A percentile compares a stretch with the other conserved stretches of the same genome.
phyloP scores from a whole-genome alignment of 2,329 filamentous ascomycete species.

The Huntiella omanensis region DNA sequence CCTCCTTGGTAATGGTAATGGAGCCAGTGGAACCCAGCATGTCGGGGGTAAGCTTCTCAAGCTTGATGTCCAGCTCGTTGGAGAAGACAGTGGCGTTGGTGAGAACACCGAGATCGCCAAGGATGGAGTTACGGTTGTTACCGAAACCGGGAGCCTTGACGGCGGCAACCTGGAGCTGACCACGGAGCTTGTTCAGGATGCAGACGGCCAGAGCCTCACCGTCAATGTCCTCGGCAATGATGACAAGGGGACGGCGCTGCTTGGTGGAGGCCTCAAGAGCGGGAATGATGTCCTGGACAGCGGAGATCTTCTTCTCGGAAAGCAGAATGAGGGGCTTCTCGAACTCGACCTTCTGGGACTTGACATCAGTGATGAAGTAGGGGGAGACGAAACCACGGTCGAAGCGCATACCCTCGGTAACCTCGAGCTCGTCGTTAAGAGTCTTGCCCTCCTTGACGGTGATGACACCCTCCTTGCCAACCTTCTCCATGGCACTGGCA shows the following conservation, averaged over 20 bases:
- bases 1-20: slow-evolving; percentile 99
- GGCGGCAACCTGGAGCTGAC: slow-evolving; percentile 93
- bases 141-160: slow-evolving; percentile 99
- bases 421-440: slow-evolving; percentile 88
- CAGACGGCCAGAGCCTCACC: slow-evolving; percentile 96
- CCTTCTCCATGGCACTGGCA: slow-evolving; percentile 98
- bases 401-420: slow-evolving; percentile 99
- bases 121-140: slow-evolving; percentile 99
- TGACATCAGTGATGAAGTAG: slow-evolving; percentile 99
- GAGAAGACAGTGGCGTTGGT: slow-evolving; percentile 97
- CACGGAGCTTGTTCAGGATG: slow-evolving; percentile 99
- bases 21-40: slow-evolving; percentile 94
- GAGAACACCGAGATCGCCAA: slow-evolving; percentile 86
- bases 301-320: slow-evolving; percentile 99
- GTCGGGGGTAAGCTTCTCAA: slow-evolving; percentile 91
- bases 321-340: slow-evolving; percentile 98
- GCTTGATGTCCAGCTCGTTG: slow-evolving; percentile 96
- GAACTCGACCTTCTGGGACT: slow-evolving; percentile 97
- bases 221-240: slow-evolving; percentile 98
- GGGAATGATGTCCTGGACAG: slow-evolving; percentile 96
- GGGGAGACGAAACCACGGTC: slow-evolving; percentile 96
- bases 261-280: slow-evolving; percentile 94
- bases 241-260: slow-evolving; percentile 84
- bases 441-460: slow-evolving; percentile 99
- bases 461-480: slow-evolving; percentile 99